Conservation (phyloP, 2,329 filamentous ascomycete species). For the Botrytis fabae region DNA sequence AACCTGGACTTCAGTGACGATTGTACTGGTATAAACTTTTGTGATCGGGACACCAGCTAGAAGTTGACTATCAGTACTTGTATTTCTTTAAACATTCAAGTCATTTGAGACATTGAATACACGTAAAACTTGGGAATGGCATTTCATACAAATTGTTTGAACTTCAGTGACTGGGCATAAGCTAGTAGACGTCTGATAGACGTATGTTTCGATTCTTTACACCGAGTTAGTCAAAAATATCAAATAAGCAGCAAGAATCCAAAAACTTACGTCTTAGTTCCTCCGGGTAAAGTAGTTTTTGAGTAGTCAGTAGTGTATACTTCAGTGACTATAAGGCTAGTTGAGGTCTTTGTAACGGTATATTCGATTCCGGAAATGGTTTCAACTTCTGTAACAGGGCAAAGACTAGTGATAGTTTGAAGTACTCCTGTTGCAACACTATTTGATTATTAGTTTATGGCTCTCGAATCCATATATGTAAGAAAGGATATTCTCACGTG, state of each 20-base stretch:
- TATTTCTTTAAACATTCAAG: not conserved
- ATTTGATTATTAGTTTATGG: not conserved
- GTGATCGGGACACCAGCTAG: constrained; percentile 46
- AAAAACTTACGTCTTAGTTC: constrained; percentile 8
- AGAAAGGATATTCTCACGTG: constrained; percentile 27
- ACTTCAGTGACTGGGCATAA: constrained; percentile 50
- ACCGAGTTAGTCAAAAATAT: constrained; percentile 20
- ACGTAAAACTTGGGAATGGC: not conserved
- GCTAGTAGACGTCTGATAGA: constrained; percentile 43
- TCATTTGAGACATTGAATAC: not conserved
- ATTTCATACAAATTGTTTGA: constrained; percentile 48
- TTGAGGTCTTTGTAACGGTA: constrained; percentile 35
- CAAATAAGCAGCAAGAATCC: not conserved
- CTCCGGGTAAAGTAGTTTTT: constrained; percentile 8
- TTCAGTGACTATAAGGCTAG: constrained; percentile 33
- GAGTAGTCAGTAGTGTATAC: constrained; percentile 24
- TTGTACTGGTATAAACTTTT: constrained; percentile 36
- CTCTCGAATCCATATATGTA: not conserved
- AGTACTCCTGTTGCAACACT: constrained; percentile 31
- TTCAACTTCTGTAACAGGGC: constrained; percentile 50
- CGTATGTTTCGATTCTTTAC: constrained; percentile 37
- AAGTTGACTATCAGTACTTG: constrained; percentile 48
- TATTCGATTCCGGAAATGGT: constrained; percentile 46
- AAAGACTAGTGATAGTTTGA: constrained; percentile 44
- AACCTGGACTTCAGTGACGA: constrained; percentile 32